These are phyloP conservation scores for Petrea volubilis DNA, from an alignment of 257 asterid species.

Conservation along the genomic window DNA sequence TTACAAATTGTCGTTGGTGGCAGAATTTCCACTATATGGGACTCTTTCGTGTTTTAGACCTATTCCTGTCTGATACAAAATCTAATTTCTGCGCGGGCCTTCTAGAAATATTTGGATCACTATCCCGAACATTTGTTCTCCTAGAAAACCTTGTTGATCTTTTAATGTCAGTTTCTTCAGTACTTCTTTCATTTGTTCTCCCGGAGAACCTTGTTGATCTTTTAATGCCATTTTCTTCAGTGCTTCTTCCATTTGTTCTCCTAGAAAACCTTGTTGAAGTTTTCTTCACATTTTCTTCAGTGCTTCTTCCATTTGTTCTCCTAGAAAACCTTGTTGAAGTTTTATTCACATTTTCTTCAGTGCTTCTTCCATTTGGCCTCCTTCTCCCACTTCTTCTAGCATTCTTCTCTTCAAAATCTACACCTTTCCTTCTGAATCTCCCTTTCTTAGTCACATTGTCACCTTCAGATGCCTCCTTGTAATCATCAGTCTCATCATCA, in stretches of 20 bases:
- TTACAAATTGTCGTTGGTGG: not conserved
- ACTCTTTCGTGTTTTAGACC: constrained; percentile 31
- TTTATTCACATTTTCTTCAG: not conserved
- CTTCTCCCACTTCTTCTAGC: constrained; percentile 12
- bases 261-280: constrained; percentile 36
- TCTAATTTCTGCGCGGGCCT: constrained; percentile 27
- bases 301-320: constrained; percentile 23
- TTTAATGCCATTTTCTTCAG: constrained; percentile 14
- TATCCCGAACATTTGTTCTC: constrained; percentile 33
- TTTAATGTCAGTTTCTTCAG: too few relatives aligned
- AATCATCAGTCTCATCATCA: constrained; percentile 33
- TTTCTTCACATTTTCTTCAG: constrained; percentile 12
- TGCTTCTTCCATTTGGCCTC: constrained; percentile 29
- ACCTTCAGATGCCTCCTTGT: constrained; percentile 25
- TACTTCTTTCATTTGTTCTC: constrained; percentile 9
- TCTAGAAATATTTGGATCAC: constrained; percentile 21
- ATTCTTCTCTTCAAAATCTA: constrained; percentile 20
- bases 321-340: too few relatives aligned
- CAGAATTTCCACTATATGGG: constrained; percentile 30
- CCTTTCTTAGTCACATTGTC: constrained; percentile 17
- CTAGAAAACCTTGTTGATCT: constrained; percentile 34
- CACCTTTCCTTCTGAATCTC: constrained; percentile 9
- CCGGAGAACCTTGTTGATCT: constrained; percentile 33
- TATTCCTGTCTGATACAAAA: constrained; percentile 29
- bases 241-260: constrained; percentile 36